A percentile compares a stretch with the other conserved stretches of the same genome.
These are phyloP conservation scores for Citrus trifoliata DNA, from an alignment of 345 rosid species.

Conservation along the genomic window DNA sequence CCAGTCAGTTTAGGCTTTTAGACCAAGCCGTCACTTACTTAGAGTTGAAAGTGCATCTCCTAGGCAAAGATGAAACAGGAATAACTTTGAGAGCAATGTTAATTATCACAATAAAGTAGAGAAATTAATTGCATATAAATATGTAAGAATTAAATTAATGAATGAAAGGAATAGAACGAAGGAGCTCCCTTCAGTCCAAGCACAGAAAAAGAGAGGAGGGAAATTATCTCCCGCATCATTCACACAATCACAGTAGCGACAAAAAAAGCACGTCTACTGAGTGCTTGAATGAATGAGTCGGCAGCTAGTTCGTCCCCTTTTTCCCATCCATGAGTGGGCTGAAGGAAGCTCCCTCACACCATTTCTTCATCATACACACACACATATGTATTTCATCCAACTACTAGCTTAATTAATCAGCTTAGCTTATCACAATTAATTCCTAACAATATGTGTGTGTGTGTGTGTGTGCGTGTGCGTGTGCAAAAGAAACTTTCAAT, in stretches of 20 bases:
- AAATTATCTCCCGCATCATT: conserved; percentile 97
- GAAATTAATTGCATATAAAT: not conserved
- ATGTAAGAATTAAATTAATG: too few species aligned
- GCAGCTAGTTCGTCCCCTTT: conserved; percentile 76
- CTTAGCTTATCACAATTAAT: too few species aligned
- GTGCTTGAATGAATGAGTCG: conserved; percentile 97
- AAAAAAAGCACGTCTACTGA: conserved; percentile 15
- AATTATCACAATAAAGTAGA: too few species aligned
- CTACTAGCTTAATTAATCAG: too few species aligned
- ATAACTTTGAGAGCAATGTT: too few species aligned
- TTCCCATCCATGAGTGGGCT: conserved; percentile 71
- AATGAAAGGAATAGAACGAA: conserved; percentile 35
- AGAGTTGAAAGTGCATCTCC: too few species aligned
- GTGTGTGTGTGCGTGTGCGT: too few species aligned
- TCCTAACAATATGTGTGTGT: too few species aligned
- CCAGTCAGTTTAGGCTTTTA: not conserved
- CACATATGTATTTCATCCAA: too few species aligned
- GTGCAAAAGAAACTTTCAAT: too few species aligned
- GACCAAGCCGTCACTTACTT: not conserved
- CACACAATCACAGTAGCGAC: conserved; percentile 67
- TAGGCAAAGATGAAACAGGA: too few species aligned
- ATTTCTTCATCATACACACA: not conserved
- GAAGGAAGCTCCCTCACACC: conserved; percentile 77
- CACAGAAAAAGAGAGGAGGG: conserved; percentile 64
- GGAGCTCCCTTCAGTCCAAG: conserved; percentile 99